Percentiles rank a stretch among this genome's conserved stretches.
phyloP scores from a whole-genome alignment of 2,329 filamentous ascomycete genomes.

The Didymella sp. region DNA sequence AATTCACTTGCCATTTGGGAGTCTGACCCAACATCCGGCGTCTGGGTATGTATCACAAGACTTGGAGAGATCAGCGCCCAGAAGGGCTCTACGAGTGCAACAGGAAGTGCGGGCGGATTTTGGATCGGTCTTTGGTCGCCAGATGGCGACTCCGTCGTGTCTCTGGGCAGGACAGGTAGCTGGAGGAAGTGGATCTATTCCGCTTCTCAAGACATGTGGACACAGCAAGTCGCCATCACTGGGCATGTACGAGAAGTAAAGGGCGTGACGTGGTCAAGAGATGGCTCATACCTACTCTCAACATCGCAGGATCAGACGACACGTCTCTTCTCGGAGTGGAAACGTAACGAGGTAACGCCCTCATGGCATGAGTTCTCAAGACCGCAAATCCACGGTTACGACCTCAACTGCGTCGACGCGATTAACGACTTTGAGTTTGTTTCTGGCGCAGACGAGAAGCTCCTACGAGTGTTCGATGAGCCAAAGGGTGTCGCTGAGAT shows the following conservation, averaged over 20 bases:
- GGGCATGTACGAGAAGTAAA: constrained; percentile 85
- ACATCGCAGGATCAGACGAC: constrained; percentile 94
- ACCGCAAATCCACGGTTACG: constrained; percentile 97
- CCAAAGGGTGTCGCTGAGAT: constrained; percentile 82
- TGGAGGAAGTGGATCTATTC: constrained; percentile 86
- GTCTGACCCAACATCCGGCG: constrained; percentile 79
- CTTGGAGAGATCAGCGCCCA: constrained; percentile 93
- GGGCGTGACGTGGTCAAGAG: constrained; percentile 81
- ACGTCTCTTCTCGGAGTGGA: constrained; percentile 83
- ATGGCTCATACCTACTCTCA: constrained; percentile 84
- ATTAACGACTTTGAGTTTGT: constrained; percentile 80
- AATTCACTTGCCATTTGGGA: constrained; percentile 96
- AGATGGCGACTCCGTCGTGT: constrained; percentile 74
- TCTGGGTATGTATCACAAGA: constrained; percentile 86
- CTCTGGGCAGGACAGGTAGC: constrained; percentile 87
- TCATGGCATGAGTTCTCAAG: constrained; percentile 97
- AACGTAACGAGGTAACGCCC: constrained; percentile 45
- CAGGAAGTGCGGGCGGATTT: constrained; percentile 93
- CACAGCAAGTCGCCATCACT: constrained; percentile 76
- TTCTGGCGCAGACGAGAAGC: constrained; percentile 94
- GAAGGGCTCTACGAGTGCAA: constrained; percentile 95
- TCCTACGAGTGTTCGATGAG: constrained; percentile 93
- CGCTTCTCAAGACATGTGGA: constrained; percentile 70
- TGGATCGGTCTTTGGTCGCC: constrained; percentile 96
- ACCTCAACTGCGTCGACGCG: constrained; percentile 90